Base-by-base conservation (phyloP, 2,329 filamentous ascomycete genomes). In the Penicillium brasilianum region DNA sequence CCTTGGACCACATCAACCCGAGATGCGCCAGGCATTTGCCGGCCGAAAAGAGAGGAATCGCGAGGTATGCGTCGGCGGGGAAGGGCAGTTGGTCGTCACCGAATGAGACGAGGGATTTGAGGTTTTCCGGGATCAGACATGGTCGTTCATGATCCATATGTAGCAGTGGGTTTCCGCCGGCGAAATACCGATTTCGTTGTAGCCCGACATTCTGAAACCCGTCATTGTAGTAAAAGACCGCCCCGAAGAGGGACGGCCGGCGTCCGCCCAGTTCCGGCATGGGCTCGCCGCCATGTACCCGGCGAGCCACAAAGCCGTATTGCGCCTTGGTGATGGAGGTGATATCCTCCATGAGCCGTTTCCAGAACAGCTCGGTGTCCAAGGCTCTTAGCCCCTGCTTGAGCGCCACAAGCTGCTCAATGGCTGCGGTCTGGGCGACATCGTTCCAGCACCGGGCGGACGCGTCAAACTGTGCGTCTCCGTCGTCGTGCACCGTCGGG, bases 141-240 rank as follows among this genome's bases (percentile, higher is more conserved):
- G 90, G 85, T 72, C 90, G 89, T 77, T 90, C 88, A 71, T 90
- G 85, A 66, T 85, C 86, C 88, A 91, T 90, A 71, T 89, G 84
- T 37, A 84, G 84, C 73, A 88, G 88, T 4, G 88, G 88, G 64
- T 87, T 86, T 25, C 82, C 85, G 66, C 87, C 88, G 39, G 87
- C 84, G 67, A 87, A 83, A 74, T 88, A 89, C 65, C 86, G 85
- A 76, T 89, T 84, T 63, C 83, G 83, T 66, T 86, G 78, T 54
- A 87, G 81, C 25, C 82, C 78, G 62, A 82, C 80, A 55, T 77
- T 78, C 57, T 82, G 81, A 53, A 80, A 78, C 30, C 85, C 87
- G 67, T 88, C 84, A 68, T 88, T 86, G 76, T 88, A 85, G 71
- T 90, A 90, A 65, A 89, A 86, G 14, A 85, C 88, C 9, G 87